Evolutionary conservation across 2,329 filamentous ascomycete genomes (phyloP).

Genomic region (Cordyceps cateniannulata): DNA sequence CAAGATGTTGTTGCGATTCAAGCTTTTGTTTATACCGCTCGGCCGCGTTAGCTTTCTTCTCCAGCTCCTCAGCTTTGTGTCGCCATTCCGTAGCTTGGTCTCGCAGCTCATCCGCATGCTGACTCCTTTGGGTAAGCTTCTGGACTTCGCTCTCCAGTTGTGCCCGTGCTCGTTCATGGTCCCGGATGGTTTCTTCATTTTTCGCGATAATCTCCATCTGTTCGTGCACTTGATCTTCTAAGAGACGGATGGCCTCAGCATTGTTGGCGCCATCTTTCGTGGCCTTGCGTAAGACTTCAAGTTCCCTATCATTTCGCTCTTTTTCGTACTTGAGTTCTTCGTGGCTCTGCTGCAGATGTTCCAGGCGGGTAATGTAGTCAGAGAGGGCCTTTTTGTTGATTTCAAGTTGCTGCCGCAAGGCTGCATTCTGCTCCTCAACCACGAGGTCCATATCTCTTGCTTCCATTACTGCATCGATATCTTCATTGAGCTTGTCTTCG

Average conservation of each 20-base stretch:
- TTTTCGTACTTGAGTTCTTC: constrained; percentile 61
- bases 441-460: constrained; percentile 49
- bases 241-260: constrained; percentile 43
- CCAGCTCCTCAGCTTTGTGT: constrained; percentile 50
- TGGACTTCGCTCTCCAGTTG: constrained; percentile 53
- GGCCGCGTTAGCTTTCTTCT: constrained; percentile 56
- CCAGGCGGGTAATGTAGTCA: constrained; percentile 52
- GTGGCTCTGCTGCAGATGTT: constrained; percentile 54
- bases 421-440: constrained; percentile 49
- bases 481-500: constrained; percentile 33
- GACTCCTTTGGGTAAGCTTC: constrained; percentile 38
- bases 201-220: constrained; percentile 64
- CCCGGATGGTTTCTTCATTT: constrained; percentile 50
- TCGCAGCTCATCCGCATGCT: constrained; percentile 44
- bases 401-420: constrained; percentile 45
- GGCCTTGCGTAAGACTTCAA: constrained; percentile 43
- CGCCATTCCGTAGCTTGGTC: constrained; percentile 56
- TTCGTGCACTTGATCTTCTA: constrained; percentile 54
- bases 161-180: constrained; percentile 30
- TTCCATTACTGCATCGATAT: constrained; percentile 34
- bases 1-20: constrained; percentile 47
- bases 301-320: constrained; percentile 48
- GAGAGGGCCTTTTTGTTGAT: constrained; percentile 50
- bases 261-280: constrained; percentile 46
- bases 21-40: constrained; percentile 59